These are phyloP conservation scores for Meripilus lineatus DNA, from an alignment of 1,284 basidiomycete genomes.

Conservation along the genomic window DNA sequence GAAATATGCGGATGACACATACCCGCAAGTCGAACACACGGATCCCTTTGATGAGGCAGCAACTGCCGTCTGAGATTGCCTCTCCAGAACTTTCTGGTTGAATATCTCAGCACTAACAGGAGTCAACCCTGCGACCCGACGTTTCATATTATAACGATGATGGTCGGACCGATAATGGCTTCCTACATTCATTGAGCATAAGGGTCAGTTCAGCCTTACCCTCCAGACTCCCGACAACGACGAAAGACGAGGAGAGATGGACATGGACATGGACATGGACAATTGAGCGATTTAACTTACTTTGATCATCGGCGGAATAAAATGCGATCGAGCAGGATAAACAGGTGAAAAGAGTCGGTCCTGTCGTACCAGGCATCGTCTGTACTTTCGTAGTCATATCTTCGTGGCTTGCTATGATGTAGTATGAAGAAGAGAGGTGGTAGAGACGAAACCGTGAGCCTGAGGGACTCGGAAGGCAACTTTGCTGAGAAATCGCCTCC, in stretches of 20 bases:
- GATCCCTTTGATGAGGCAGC: conserved; percentile 60
- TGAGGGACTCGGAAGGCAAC: no score
- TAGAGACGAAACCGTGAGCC: no score
- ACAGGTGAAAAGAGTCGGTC: conserved; percentile 90
- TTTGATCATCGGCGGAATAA: conserved; percentile 79
- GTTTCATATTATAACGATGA: conserved; percentile 98
- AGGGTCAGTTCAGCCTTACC: conserved; percentile 8
- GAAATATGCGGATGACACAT: conserved; percentile 19
- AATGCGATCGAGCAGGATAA: conserved; percentile 93
- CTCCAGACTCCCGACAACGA: background rate
- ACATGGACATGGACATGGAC: no score
- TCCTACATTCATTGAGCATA: conserved; percentile 38
- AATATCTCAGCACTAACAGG: conserved; percentile 81
- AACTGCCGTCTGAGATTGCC: conserved; percentile 69
- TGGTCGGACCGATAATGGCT: conserved; percentile 92
- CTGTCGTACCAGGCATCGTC: no score
- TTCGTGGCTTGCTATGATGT: no score
- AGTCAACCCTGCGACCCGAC: conserved; percentile 87
- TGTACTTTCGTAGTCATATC: no score
- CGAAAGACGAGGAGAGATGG: no score
- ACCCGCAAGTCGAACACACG: conserved; percentile 84
- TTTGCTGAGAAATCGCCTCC: no score
- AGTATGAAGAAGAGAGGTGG: no score
- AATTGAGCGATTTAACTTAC: conserved; percentile 46
- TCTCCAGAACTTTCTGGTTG: conserved; percentile 87